A percentile compares a stretch with the other conserved stretches of the same genome.
These are phyloP conservation scores for Larix kaempferi DNA, from an alignment of 75 land plant genomes.

Conservation along the genomic window DNA sequence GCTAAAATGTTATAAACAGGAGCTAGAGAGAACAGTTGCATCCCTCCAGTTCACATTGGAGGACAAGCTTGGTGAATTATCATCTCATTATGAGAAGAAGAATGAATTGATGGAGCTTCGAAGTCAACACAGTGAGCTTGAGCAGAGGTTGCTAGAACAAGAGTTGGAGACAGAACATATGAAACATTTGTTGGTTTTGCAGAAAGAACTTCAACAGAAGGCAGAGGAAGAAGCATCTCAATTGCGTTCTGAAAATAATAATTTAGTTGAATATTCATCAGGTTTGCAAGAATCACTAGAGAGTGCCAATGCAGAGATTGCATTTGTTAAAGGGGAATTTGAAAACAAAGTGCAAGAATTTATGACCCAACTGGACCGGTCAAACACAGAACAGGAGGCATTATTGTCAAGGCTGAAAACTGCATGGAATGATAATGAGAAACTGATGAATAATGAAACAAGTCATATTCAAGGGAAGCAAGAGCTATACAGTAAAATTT, in stretches of 20 bases:
- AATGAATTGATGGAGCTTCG: conserved; percentile 11
- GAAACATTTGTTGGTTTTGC: conserved; percentile 13
- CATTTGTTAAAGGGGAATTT: conserved; percentile 22
- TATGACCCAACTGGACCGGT: conserved; percentile 12
- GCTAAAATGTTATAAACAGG: conserved; percentile 17
- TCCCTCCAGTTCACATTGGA: conserved; percentile 25
- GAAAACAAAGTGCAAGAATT: conserved; percentile 16
- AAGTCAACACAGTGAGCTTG: conserved; percentile 9
- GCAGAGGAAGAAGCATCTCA: conserved; percentile 15
- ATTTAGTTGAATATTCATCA: conserved; percentile 30
- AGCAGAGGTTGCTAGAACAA: conserved; percentile 18
- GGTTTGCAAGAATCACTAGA: conserved; percentile 23
- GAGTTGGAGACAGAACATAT: conserved; percentile 28
- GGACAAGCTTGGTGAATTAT: conserved; percentile 4
- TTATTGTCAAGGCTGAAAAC: conserved; percentile 15
- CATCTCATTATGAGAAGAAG: conserved; percentile 21
- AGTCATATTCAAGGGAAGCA: conserved; percentile 30
- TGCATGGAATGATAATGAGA: conserved; percentile 13
- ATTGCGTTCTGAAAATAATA: conserved; percentile 10
- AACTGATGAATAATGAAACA: conserved; percentile 18
- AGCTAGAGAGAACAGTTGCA: conserved; percentile 21
- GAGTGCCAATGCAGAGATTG: conserved; percentile 26
- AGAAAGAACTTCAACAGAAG: conserved; percentile 16
- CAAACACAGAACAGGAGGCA: conserved; percentile 6
- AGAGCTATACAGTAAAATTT: conserved; percentile 33